Evolutionary conservation across 2,329 filamentous ascomycete genomes (phyloP).

Genomic region (Emericellopsis cladophorae): DNA sequence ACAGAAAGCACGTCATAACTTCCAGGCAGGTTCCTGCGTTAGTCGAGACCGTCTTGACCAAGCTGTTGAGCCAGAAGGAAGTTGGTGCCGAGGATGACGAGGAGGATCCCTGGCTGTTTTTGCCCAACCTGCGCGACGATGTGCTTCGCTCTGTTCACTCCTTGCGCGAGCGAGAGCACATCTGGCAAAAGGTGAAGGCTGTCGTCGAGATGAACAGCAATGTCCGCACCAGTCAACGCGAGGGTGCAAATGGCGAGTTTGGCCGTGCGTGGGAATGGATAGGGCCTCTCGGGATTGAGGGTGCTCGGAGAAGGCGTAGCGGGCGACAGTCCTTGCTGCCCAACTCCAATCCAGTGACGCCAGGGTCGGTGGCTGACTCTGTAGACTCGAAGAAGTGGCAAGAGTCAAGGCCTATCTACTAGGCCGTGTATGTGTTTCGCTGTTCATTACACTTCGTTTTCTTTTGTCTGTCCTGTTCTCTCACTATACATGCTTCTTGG

Average conservation of each 20-base stretch:
- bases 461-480: not conserved
- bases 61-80: conserved; percentile 72
- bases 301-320: conserved; percentile 33
- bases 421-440: conserved; percentile 1
- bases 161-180: conserved; percentile 58
- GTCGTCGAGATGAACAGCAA: conserved; percentile 94
- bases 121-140: conserved; percentile 85
- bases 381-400: conserved; percentile 24
- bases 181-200: conserved; percentile 73
- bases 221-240: conserved; percentile 61
- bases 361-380: conserved; percentile 8
- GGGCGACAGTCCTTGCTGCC: conserved; percentile 34
- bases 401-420: conserved; percentile 28
- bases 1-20: conserved; percentile 50
- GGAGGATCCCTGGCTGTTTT: conserved; percentile 71
- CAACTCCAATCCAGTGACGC: conserved; percentile 23
- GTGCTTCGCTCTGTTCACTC: conserved; percentile 74
- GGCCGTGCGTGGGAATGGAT: conserved; percentile 61
- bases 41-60: conserved; percentile 72
- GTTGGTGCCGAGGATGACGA: conserved; percentile 55
- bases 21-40: conserved; percentile 67
- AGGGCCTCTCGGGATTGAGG: conserved; percentile 37
- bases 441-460: not conserved
- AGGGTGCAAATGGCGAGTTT: conserved; percentile 53
- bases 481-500: too few species aligned